Conservation (phyloP, 2,329 filamentous ascomycete genomes). For the Phialocephala subalpina region DNA sequence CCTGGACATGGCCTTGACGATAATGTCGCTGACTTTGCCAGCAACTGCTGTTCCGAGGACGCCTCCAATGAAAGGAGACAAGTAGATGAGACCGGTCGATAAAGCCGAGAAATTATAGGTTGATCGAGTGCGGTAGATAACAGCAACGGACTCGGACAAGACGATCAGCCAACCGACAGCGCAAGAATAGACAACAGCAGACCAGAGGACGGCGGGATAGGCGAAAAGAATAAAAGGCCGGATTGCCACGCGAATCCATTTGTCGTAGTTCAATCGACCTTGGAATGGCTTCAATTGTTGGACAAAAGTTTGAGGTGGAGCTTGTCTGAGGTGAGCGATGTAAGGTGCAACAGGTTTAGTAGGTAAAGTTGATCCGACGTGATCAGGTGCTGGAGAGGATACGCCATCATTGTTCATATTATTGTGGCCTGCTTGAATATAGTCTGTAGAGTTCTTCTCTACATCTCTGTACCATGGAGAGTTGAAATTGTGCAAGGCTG, state of each 20-base stretch:
- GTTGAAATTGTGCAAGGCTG: conserved; percentile 47
- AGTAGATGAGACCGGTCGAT: conserved; percentile 85
- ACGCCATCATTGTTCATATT: conserved; percentile 25
- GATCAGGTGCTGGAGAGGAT: conserved; percentile 6
- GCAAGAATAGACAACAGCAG: conserved; percentile 81
- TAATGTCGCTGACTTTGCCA: conserved; percentile 84
- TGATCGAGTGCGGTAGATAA: conserved; percentile 75
- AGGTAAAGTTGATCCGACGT: neutral
- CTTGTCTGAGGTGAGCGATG: conserved; percentile 72
- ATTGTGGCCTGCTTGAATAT: conserved; percentile 21
- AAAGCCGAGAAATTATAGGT: conserved; percentile 84
- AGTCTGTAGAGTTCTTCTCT: conserved; percentile 32
- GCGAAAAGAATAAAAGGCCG: conserved; percentile 87
- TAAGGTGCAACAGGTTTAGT: conserved; percentile 54
- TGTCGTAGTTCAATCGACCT: conserved; percentile 79
- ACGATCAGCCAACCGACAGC: conserved; percentile 97
- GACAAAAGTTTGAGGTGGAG: conserved; percentile 73
- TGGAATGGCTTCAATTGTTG: conserved; percentile 81
- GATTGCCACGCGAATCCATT: conserved; percentile 78
- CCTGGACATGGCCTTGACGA: conserved; percentile 82
- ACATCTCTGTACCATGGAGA: conserved; percentile 46
- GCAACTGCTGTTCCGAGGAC: conserved; percentile 92
- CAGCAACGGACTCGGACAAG: conserved; percentile 84
- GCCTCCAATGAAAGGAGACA: conserved; percentile 89
- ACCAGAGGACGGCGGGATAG: conserved; percentile 92